Conservation (phyloP, 257 asterid species). For the Osmanthus fragrans region DNA sequence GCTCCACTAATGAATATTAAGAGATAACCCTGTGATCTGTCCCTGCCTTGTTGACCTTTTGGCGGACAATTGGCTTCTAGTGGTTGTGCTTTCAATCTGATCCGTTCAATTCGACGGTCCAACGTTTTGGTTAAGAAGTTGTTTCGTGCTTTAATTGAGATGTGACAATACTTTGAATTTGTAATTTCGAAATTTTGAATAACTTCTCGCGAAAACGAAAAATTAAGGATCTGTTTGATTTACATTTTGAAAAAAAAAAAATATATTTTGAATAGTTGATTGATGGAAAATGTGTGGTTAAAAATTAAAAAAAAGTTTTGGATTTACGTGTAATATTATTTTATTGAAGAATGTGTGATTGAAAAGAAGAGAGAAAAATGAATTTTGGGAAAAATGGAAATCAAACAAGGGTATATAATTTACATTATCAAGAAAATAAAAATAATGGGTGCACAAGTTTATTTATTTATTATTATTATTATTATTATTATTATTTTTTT, state of each 20-base stretch:
- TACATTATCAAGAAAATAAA: not conserved
- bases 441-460: not conserved
- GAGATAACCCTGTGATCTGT: not conserved
- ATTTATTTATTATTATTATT: no score
- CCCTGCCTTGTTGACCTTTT: not conserved
- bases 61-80: not conserved
- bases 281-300: no score
- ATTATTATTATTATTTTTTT: not conserved
- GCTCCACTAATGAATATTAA: not conserved
- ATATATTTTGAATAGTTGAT: no score
- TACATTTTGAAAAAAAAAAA: no score
- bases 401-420: no score
- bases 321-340: no score
- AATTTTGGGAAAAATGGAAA: no score
- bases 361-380: no score
- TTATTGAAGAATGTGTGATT: no score
- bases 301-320: no score
- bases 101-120: not conserved
- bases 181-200: not conserved
- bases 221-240: no score
- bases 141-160: not conserved
- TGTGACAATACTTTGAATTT: not conserved
- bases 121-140: not conserved
- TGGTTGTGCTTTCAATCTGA: not conserved
- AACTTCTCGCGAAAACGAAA: not conserved